Evolutionary conservation across 495 filamentous ascomycete species (phyloP).

Genomic region (Talaromyces ruber): DNA sequence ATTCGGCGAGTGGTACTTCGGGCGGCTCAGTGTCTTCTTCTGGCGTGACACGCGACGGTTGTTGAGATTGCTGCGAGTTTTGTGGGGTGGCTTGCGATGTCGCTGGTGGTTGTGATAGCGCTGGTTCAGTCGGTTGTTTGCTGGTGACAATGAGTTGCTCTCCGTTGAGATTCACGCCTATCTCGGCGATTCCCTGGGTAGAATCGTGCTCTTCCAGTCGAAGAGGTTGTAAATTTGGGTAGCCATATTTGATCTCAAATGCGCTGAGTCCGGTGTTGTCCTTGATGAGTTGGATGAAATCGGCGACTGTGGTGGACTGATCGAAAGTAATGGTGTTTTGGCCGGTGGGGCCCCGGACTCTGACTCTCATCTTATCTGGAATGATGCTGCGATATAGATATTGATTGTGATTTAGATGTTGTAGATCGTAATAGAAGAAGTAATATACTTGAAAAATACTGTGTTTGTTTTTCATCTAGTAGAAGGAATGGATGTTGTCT

Average conservation of each 20-base stretch:
- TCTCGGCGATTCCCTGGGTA: slow-evolving; percentile 39
- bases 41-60: slow-evolving; percentile 20
- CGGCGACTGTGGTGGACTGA: slow-evolving; percentile 54
- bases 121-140: slow-evolving; percentile 18
- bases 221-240: slow-evolving; percentile 63
- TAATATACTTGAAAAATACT: neutral
- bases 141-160: slow-evolving; percentile 69
- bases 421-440: neutral
- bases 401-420: neutral
- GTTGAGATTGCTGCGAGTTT: slow-evolving; percentile 12
- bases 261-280: slow-evolving; percentile 39
- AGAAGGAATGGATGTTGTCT: neutral
- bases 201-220: slow-evolving; percentile 42
- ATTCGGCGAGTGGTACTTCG: slow-evolving; percentile 54
- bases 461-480: neutral
- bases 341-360: slow-evolving; percentile 55
- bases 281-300: slow-evolving; percentile 49
- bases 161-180: slow-evolving; percentile 64
- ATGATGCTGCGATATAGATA: neutral
- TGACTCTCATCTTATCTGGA: slow-evolving; percentile 47
- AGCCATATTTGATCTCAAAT: slow-evolving; percentile 82
- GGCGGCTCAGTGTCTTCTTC: slow-evolving; percentile 51
- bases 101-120: slow-evolving; percentile 6
- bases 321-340: slow-evolving; percentile 54
- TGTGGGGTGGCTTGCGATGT: slow-evolving; percentile 8